Evolutionary conservation across 768 basidiomycete genomes (phyloP).

Genomic region (Clathrus columnatus): DNA sequence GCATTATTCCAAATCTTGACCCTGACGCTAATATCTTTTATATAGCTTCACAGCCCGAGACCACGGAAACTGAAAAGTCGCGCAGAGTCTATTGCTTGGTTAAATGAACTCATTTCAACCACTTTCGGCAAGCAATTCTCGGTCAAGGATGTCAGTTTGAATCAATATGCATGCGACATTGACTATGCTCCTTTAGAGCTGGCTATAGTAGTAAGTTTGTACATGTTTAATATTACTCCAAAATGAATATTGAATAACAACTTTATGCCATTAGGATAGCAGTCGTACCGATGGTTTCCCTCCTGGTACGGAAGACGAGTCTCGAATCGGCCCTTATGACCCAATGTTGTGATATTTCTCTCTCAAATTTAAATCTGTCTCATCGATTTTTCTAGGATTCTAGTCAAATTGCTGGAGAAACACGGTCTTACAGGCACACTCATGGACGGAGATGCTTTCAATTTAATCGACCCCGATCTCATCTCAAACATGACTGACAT

Average conservation of each 20-base stretch:
- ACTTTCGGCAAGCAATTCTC: slow-evolving; percentile 11
- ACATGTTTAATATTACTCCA: slow-evolving; percentile 3
- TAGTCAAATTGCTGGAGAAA: neutral
- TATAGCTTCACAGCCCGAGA: neutral
- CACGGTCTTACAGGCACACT: slow-evolving; percentile 3
- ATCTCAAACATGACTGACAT: neutral
- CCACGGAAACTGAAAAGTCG: neutral
- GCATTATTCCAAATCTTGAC: neutral
- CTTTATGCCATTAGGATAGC: neutral
- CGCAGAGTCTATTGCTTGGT: neutral
- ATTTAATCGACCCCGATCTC: neutral
- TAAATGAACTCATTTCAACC: slow-evolving; percentile 3
- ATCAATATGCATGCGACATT: slow-evolving; percentile 12
- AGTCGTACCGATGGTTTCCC: neutral
- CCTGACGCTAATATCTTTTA: neutral
- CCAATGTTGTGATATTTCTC: slow-evolving; percentile 3
- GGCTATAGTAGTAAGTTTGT: slow-evolving; percentile 11
- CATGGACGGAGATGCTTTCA: neutral
- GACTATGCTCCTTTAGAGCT: slow-evolving; percentile 10
- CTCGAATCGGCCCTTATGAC: slow-evolving; percentile 1
- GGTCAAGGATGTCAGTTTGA: slow-evolving; percentile 11
- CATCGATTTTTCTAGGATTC: neutral
- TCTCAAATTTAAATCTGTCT: neutral
- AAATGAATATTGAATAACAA: neutral
- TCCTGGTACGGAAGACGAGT: slow-evolving; percentile 2